Base-by-base conservation (phyloP, 2,329 filamentous ascomycete species). In the Cladophialophora psammophila region DNA sequence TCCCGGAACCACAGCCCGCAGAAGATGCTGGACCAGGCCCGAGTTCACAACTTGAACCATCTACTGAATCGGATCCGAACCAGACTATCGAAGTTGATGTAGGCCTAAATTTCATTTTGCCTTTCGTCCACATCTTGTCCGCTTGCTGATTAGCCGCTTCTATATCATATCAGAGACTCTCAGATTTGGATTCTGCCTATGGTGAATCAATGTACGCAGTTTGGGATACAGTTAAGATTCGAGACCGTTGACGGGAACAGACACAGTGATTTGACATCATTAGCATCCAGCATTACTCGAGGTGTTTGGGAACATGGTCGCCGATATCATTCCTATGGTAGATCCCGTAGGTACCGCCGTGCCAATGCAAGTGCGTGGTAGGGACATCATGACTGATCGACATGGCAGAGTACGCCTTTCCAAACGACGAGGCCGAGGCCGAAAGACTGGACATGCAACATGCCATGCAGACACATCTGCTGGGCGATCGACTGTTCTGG, bases 351-450 rank as follows among this genome's bases (percentile, higher is more conserved):
- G 50, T 31, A 15, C n/a, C 13, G n/a, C 31, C 58, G 12, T 7
- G 54, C 34, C n/a, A 36, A 34, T 5, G 3, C 13, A 35, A 34
- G 32, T n/a, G 20, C 8, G 32, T 32, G 50, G 31, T 18, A 13
- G n/a, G n/a, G 31, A 55, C 34, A n/a, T 26, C 18, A 50, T 8
- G n/a, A 50, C 9, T 50, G 45, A 50, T 20, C 5, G 15, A 12
- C 26, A 9, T 18, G 20, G 5, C 60, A 63, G 60, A 63, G 36
- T 63, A 63, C 26, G 60, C 60, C n/a, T 58, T 64, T 32, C 61
- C 80, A 8, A 82, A 81, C 67, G 80, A 82, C 68, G 77, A 81
- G 63, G 75, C 78, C 72, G 80, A 81, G 69, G 79, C 81, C 71
- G 79, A 81, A 63, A 78, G 63, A 32, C 64, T 67, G 9, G 65